Conservation (phyloP, 306 rosid genomes). For the Cicer chorassanicum region DNA sequence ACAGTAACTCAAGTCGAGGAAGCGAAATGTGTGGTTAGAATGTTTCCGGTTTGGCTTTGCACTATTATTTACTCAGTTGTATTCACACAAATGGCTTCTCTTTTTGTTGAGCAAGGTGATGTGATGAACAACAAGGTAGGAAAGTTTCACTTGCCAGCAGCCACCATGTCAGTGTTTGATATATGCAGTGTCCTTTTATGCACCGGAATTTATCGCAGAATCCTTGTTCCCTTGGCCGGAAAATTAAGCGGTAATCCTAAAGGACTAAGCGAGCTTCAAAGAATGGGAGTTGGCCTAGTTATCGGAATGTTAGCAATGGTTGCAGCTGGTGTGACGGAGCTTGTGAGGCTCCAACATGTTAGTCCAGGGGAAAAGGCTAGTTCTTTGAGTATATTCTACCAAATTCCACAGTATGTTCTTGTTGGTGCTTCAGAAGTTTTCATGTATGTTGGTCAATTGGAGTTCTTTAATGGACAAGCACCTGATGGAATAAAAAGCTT, state of each 20-base stretch:
- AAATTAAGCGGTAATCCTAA: slow-evolving; percentile 50
- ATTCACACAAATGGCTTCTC: slow-evolving; percentile 75
- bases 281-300: slow-evolving; percentile 67
- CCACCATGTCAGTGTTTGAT: slow-evolving; percentile 69
- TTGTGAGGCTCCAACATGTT: slow-evolving; percentile 43
- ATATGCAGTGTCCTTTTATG: slow-evolving; percentile 56
- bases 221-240: slow-evolving; percentile 55
- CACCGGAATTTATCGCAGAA: slow-evolving; percentile 54
- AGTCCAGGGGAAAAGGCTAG: slow-evolving; percentile 49
- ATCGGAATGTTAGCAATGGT: slow-evolving; percentile 63
- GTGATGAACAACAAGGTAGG: slow-evolving; percentile 55
- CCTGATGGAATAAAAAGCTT: slow-evolving; percentile 70
- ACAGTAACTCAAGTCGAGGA: slow-evolving; percentile 75
- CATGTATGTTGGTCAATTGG: slow-evolving; percentile 65
- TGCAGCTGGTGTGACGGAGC: slow-evolving; percentile 60
- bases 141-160: slow-evolving; percentile 59
- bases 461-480: slow-evolving; percentile 63
- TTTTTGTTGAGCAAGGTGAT: slow-evolving; percentile 71
- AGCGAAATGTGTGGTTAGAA: slow-evolving; percentile 63
- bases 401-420: slow-evolving; percentile 62
- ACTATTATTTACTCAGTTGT: slow-evolving; percentile 67
- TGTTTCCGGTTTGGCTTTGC: slow-evolving; percentile 70
- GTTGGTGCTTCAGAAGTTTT: slow-evolving; percentile 72
- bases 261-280: slow-evolving; percentile 61
- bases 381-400: slow-evolving; percentile 53